Evolutionary conservation across 2,329 filamentous ascomycete species (phyloP).

Genomic region (Pseudopyrenochaeta lycopersici): DNA sequence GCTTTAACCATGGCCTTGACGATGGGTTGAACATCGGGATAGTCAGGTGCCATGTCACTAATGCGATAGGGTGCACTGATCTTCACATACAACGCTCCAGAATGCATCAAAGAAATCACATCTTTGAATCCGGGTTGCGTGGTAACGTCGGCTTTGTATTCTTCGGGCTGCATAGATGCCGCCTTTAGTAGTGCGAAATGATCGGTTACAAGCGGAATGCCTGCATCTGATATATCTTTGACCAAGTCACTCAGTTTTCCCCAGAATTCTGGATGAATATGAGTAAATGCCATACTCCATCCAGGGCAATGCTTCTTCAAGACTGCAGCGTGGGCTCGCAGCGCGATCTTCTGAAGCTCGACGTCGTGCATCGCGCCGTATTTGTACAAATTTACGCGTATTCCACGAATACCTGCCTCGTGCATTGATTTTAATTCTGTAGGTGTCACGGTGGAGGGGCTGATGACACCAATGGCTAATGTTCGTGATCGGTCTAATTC

Average conservation of each 20-base stretch:
- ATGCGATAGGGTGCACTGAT: constrained; percentile 52
- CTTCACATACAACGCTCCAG: constrained; percentile 49
- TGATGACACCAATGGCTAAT: constrained; percentile 42
- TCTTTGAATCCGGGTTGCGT: constrained; percentile 22
- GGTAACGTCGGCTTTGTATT: constrained; percentile 28
- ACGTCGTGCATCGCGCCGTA: constrained; percentile 51
- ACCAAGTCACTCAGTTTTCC: constrained; percentile 30
- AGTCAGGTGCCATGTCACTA: constrained; percentile 38
- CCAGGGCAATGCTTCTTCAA: constrained; percentile 24
- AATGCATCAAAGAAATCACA: constrained; percentile 36
- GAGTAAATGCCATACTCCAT: constrained; percentile 46
- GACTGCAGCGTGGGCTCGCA: constrained; percentile 39
- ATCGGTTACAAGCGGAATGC: constrained; percentile 46
- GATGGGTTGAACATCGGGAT: constrained; percentile 42
- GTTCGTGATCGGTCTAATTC: constrained; percentile 36
- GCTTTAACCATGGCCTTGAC: constrained; percentile 44
- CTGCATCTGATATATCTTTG: constrained; percentile 21
- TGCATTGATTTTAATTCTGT: constrained; percentile 35
- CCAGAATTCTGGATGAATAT: constrained; percentile 44
- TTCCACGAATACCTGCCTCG: constrained; percentile 41
- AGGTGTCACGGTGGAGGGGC: constrained; percentile 32
- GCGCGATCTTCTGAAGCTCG: constrained; percentile 41
- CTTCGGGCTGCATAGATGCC: constrained; percentile 39
- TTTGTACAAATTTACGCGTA: constrained; percentile 50
- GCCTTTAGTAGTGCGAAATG: constrained; percentile 51